Evolutionary conservation across 345 rosid species (phyloP).

Genomic region (Diplotaxis tenuifolia): DNA sequence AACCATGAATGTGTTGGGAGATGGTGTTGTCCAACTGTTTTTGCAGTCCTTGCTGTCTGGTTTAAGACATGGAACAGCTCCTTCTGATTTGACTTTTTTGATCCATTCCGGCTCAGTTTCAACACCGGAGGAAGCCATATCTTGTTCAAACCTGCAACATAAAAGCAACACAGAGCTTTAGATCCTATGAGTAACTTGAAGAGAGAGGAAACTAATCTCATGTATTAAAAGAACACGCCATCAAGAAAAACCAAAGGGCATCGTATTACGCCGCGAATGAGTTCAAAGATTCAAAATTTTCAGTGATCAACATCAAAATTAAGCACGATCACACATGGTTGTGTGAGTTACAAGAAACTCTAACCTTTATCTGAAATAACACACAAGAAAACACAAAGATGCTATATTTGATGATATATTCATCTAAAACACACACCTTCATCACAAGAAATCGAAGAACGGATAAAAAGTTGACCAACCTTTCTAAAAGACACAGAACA

Average conservation of each 20-base stretch:
- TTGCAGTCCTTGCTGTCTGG: slow-evolving; percentile 47
- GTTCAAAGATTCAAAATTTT: not conserved
- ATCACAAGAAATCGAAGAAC: not conserved
- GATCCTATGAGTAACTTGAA: not conserved
- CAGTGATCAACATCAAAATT: not conserved
- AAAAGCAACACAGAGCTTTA: not conserved
- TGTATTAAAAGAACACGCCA: not conserved
- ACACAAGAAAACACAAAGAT: not conserved
- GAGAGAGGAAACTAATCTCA: not conserved
- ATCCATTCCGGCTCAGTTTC: slow-evolving; percentile 63
- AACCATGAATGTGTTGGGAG: slow-evolving; percentile 71
- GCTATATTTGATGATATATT: not conserved
- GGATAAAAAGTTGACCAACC: not conserved
- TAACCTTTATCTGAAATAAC: slow-evolving; percentile 6
- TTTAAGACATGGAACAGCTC: slow-evolving; percentile 72
- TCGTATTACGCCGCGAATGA: not conserved
- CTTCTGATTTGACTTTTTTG: slow-evolving; percentile 64
- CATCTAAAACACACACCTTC: not conserved
- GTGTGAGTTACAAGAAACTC: not conserved
- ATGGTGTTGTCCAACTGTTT: slow-evolving; percentile 87
- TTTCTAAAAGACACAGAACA: slow-evolving; percentile 3
- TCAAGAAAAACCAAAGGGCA: not conserved
- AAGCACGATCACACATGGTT: slow-evolving; percentile 8
- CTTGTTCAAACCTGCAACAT: slow-evolving; percentile 15
- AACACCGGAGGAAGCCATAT: slow-evolving; percentile 48